phyloP scores from a whole-genome alignment of 371 early-diverging fungal species.

The Mucor mucedo region DNA sequence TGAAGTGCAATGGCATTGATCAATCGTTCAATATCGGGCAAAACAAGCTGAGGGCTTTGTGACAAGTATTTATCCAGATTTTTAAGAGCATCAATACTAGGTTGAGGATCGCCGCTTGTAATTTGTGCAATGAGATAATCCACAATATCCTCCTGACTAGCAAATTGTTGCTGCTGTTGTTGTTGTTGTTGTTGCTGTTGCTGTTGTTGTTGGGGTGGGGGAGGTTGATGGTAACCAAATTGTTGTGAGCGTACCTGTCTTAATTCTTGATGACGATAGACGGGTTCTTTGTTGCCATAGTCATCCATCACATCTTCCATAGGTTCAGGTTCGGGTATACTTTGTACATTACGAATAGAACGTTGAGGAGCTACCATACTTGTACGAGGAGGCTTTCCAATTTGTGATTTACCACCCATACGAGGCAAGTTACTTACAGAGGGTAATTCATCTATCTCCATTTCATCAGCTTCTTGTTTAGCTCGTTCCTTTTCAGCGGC shows the following conservation, averaged over 20 bases:
- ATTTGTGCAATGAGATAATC: slow-evolving; percentile 80
- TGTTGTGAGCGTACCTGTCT: slow-evolving; percentile 23
- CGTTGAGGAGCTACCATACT: slow-evolving; percentile 19
- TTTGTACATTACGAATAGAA: slow-evolving; percentile 26
- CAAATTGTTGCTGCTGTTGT: slow-evolving; percentile 23
- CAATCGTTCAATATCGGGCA: slow-evolving; percentile 69
- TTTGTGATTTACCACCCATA: slow-evolving; percentile 33
- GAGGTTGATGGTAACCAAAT: slow-evolving; percentile 16
- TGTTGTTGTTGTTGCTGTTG: slow-evolving; percentile 21
- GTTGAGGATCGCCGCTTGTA: slow-evolving; percentile 70
- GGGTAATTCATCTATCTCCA: slow-evolving; percentile 49
- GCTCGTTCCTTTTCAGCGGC: slow-evolving; percentile 36
- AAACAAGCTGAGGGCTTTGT: slow-evolving; percentile 56
- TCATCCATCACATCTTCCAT: slow-evolving; percentile 57
- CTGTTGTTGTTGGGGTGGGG: slow-evolving; percentile 20
- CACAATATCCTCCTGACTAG: slow-evolving; percentile 52
- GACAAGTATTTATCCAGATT: slow-evolving; percentile 73
- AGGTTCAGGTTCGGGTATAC: slow-evolving; percentile 44
- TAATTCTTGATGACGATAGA: neutral
- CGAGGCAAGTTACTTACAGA: slow-evolving; percentile 39
- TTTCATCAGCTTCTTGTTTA: slow-evolving; percentile 41
- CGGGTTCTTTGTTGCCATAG: slow-evolving; percentile 36
- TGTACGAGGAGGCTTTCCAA: slow-evolving; percentile 40
- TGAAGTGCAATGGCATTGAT: slow-evolving; percentile 81
- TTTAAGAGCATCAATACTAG: slow-evolving; percentile 83